Evolutionary conservation across 164 flowering plant species (phyloP).

Genomic region (Sextonia rubra): DNA sequence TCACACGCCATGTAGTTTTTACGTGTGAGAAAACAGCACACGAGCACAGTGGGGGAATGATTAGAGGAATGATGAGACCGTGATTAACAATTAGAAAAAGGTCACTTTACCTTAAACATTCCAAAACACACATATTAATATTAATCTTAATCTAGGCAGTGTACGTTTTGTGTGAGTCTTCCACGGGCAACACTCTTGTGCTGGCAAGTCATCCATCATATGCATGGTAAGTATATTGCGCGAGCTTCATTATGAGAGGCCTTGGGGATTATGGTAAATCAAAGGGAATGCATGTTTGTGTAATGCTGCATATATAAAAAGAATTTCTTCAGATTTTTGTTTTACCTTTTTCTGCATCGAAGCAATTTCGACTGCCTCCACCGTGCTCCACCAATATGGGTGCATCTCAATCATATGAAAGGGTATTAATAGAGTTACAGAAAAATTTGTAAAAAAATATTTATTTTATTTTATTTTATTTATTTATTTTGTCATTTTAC

Average conservation of each 20-base stretch:
- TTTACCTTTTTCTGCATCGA: too few species aligned
- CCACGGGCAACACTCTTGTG: neutral
- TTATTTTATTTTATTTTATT: too few species aligned
- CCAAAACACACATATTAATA: neutral
- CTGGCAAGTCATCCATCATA: neutral
- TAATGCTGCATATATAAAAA: neutral
- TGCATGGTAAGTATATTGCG: neutral
- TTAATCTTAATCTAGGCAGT: neutral
- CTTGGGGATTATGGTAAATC: neutral
- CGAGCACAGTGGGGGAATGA: neutral
- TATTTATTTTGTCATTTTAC: too few species aligned
- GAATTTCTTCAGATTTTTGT: too few species aligned
- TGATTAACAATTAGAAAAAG: neutral
- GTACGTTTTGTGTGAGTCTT: neutral
- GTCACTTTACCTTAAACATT: neutral
- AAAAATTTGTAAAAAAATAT: too few species aligned
- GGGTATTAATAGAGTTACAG: too few species aligned
- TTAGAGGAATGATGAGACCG: slow-evolving; percentile 1
- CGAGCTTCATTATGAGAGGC: neutral
- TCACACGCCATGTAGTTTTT: slow-evolving; percentile 6
- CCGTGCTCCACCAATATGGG: too few species aligned
- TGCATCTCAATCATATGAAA: too few species aligned
- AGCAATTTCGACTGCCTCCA: too few species aligned
- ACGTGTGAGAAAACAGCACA: neutral
- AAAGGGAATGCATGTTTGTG: neutral